These are phyloP conservation scores for Calonectria montana DNA, from an alignment of 2,329 filamentous ascomycete species.

Conservation along the genomic window DNA sequence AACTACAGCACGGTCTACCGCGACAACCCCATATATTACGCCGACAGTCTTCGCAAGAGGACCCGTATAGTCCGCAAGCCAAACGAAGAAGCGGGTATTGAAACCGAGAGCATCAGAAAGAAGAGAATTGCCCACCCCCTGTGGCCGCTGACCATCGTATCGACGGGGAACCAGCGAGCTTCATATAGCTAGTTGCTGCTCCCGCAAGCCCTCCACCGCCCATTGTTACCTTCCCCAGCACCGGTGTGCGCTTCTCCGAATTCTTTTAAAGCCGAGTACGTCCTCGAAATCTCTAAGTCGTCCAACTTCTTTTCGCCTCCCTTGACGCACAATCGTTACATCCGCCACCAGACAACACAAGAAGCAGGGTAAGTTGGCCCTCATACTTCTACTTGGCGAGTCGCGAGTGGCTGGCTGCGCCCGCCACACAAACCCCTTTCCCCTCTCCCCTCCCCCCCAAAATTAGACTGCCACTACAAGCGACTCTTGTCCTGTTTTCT, in stretches of 20 bases:
- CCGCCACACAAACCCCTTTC: background rate
- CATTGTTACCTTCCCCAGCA: background rate
- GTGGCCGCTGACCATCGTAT: background rate
- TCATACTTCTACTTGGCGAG: constrained; percentile 1
- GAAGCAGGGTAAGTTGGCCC: constrained; percentile 7
- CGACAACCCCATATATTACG: background rate
- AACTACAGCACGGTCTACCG: background rate
- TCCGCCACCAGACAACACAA: constrained; percentile 11
- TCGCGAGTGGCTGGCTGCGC: background rate
- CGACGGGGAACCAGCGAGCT: constrained; percentile 3
- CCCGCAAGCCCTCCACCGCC: background rate
- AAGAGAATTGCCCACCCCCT: background rate
- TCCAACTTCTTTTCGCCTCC: background rate
- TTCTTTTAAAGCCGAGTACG: background rate
- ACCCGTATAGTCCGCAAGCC: background rate
- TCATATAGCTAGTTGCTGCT: background rate
- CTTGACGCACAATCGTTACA: constrained; percentile 4
- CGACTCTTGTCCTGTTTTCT: background rate
- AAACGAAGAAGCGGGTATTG: background rate
- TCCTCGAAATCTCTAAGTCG: background rate
- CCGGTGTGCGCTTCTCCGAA: background rate
- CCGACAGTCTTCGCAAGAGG: background rate
- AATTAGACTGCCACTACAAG: background rate
- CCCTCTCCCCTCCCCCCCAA: background rate
- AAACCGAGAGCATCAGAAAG: background rate